phyloP scores from a whole-genome alignment of 2,329 filamentous ascomycete genomes.

The Hypoxylon sp. region DNA sequence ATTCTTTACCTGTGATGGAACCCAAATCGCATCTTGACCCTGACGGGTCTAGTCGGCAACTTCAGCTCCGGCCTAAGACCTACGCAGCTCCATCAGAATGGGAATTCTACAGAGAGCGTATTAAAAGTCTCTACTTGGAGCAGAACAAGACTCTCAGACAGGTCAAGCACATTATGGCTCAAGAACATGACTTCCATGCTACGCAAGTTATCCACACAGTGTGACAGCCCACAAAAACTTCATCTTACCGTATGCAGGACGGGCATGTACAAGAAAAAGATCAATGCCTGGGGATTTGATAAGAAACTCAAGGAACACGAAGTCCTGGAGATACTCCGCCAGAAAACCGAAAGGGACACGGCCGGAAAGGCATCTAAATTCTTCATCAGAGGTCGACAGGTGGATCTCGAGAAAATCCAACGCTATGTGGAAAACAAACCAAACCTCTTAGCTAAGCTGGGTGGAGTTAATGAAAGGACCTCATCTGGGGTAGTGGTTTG shows the following conservation, averaged over 20 bases:
- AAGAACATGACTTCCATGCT: conserved; percentile 57
- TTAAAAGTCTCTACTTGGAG: conserved; percentile 59
- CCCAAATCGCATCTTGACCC: not conserved
- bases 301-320: conserved; percentile 61
- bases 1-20: conserved; percentile 15
- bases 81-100: conserved; percentile 48
- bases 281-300: conserved; percentile 60
- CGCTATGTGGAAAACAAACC: conserved; percentile 60
- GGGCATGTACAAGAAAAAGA: conserved; percentile 62
- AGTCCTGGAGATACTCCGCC: conserved; percentile 58
- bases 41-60: not conserved
- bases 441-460: conserved; percentile 23
- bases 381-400: conserved; percentile 57
- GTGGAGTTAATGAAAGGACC: not conserved
- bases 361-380: conserved; percentile 56
- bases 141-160: conserved; percentile 60
- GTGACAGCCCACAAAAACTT: not conserved
- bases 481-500: conserved; percentile 17
- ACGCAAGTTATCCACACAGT: conserved; percentile 54
- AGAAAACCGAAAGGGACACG: conserved; percentile 57
- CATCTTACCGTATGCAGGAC: conserved; percentile 51
- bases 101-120: conserved; percentile 51
- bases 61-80: conserved; percentile 13
- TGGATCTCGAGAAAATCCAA: conserved; percentile 59
- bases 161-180: conserved; percentile 58